Base-by-base conservation (phyloP, 768 basidiomycete species). In the Pleurotus ostreatus region DNA sequence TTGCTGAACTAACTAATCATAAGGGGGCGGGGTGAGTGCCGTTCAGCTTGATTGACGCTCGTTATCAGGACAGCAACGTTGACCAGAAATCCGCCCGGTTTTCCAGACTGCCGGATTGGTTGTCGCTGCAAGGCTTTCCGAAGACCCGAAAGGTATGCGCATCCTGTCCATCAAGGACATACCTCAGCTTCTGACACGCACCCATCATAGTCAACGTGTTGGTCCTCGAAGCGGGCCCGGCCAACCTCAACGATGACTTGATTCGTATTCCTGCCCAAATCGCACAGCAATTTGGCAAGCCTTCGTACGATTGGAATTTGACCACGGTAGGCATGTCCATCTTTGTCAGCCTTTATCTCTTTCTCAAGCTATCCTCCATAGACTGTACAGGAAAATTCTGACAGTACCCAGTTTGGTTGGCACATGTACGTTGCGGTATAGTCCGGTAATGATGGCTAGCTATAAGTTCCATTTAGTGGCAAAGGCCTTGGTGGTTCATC, bases 401-500 rank as follows among this genome's bases (percentile, higher is more conserved):
- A 51, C 6, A 51, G 44, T 3, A 58, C 57, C 23, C 22, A 49
- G 3, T 23, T 66, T 13, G n/a, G 20, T 12, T 60, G 61, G 61
- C 45, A 53, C 26, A 47, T 48, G 59, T 62, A 13, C 11, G 59
- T 51, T 43, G 9, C 1, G 41, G 6, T 1, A 18, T 57, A 52
- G 11, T 44, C 23, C 5, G 47, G 12, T 40, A 55, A 40, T 43
- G 6, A 5, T 20, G 2, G 37, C 13, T 3, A 4, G 1, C 15
- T 22, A 13, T 22, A 13, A 18, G 2, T 13, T 6, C 15, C 13
- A 9, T 12, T 0, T 1, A 66, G 65, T 5, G 64, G 65, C 9
- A 60, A 62, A 23, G 59, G 62, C 11, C 64, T 66, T 16, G 65
- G 65, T 13, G 65, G 64, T 23, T 60, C 57, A 40, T 63, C 64